Evolutionary conservation across 2,329 filamentous ascomycete species (phyloP).

Genomic region (Colletotrichum euphorbiae): DNA sequence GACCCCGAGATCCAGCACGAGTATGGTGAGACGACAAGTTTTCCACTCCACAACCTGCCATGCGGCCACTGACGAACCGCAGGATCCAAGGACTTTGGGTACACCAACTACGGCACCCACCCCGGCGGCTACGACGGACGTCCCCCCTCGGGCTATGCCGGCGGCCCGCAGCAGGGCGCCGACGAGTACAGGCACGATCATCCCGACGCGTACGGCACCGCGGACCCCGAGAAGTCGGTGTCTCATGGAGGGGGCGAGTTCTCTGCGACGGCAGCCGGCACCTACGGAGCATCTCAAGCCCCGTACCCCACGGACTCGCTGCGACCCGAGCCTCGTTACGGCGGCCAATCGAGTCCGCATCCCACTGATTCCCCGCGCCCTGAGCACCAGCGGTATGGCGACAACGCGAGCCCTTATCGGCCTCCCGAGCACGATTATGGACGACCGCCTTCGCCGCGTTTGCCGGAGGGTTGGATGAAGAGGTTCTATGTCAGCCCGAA

Average conservation of each 20-base stretch:
- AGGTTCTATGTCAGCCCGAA: constrained; percentile 70
- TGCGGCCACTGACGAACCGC: neutral
- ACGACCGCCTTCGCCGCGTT: constrained; percentile 49
- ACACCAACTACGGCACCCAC: constrained; percentile 32
- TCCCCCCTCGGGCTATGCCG: constrained; percentile 36
- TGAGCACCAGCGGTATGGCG: constrained; percentile 31
- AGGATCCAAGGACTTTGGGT: constrained; percentile 36
- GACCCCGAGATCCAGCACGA: constrained; percentile 50
- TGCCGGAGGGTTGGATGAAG: constrained; percentile 65
- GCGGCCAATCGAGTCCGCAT: constrained; percentile 2
- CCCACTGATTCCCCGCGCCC: constrained; percentile 10
- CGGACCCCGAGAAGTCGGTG: constrained; percentile 29
- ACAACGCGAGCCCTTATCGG: constrained; percentile 1
- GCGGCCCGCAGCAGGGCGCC: constrained; percentile 39
- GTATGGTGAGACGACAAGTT: constrained; percentile 20
- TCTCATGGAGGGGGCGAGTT: constrained; percentile 11
- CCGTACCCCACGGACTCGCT: constrained; percentile 17
- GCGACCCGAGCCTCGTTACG: constrained; percentile 7
- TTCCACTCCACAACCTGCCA: neutral
- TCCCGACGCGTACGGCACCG: constrained; percentile 32
- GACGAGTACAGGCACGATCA: constrained; percentile 35
- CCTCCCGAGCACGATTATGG: constrained; percentile 39
- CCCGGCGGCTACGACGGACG: constrained; percentile 33
- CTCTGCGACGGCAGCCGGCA: constrained; percentile 15
- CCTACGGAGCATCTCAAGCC: constrained; percentile 39